Conservation (phyloP, 306 rosid genomes). For the Cicer pinnatifidum region DNA sequence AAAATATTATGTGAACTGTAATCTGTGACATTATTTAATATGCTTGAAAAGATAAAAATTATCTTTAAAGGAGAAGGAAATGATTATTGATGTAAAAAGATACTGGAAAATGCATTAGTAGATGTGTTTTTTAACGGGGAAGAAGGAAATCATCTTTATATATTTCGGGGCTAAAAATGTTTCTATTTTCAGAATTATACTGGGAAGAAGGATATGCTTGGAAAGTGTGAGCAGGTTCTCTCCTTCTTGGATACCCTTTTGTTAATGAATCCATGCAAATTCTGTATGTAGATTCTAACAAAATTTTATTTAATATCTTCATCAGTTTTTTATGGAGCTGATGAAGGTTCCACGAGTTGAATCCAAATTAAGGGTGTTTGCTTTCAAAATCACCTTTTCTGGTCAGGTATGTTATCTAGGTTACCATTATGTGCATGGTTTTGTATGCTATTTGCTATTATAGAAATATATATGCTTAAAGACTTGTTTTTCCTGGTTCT, state of each 20-base stretch:
- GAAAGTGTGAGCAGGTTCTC: constrained; percentile 95
- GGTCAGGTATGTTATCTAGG: constrained; percentile 67
- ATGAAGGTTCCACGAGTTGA: constrained; percentile 98
- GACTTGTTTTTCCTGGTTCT: constrained; percentile 44
- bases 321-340: constrained; percentile 88
- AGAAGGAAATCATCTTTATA: constrained; percentile 21
- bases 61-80: background rate
- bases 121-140: constrained; percentile 39
- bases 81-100: constrained; percentile 2
- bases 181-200: constrained; percentile 66
- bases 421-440: constrained; percentile 30
- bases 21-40: constrained; percentile 17
- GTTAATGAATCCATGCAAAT: constrained; percentile 26
- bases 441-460: constrained; percentile 39
- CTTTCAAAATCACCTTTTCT: constrained; percentile 87
- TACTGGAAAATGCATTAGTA: background rate
- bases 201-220: constrained; percentile 89
- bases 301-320: constrained; percentile 31
- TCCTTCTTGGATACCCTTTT: constrained; percentile 38
- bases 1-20: constrained; percentile 11
- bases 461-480: constrained; percentile 22
- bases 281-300: constrained; percentile 41
- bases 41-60: background rate
- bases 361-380: constrained; percentile 93
- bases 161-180: constrained; percentile 39